phyloP scores from a whole-genome alignment of 2,329 filamentous ascomycete genomes.

The Monosporascus sp. region DNA sequence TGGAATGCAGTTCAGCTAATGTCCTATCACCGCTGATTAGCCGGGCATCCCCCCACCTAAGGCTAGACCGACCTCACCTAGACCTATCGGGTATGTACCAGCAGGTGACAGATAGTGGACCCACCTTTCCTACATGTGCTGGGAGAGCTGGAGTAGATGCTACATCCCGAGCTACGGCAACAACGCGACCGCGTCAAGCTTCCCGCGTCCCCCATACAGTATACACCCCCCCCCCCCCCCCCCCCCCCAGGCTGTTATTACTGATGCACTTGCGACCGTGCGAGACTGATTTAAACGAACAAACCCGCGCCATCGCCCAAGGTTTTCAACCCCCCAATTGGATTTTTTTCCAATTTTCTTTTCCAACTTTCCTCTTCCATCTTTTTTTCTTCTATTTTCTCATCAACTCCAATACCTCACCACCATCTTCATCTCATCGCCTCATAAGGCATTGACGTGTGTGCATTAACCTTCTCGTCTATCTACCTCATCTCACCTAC shows the following conservation, averaged over 20 bases:
- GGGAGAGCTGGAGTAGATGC: no score
- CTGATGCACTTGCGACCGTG: background rate
- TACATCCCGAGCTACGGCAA: background rate
- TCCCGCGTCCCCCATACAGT: background rate
- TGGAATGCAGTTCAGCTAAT: no score
- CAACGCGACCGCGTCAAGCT: background rate
- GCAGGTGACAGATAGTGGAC: no score
- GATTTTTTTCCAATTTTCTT: conserved; percentile 1
- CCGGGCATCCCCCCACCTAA: no score
- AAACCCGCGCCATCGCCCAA: background rate
- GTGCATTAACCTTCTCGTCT: background rate
- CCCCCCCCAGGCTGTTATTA: background rate
- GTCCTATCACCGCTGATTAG: no score
- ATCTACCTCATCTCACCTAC: background rate
- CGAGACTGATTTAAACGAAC: background rate
- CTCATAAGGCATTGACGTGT: no score
- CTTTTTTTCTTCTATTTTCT: no score
- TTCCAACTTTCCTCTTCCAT: background rate
- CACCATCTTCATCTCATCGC: no score
- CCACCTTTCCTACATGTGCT: no score
- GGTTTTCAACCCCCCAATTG: background rate
- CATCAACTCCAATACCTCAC: no score
- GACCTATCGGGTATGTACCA: no score
- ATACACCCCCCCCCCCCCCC: background rate
- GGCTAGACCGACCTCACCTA: no score